Base-by-base conservation (phyloP, 345 rosid genomes). In the Cardiospermum halicacabum region DNA sequence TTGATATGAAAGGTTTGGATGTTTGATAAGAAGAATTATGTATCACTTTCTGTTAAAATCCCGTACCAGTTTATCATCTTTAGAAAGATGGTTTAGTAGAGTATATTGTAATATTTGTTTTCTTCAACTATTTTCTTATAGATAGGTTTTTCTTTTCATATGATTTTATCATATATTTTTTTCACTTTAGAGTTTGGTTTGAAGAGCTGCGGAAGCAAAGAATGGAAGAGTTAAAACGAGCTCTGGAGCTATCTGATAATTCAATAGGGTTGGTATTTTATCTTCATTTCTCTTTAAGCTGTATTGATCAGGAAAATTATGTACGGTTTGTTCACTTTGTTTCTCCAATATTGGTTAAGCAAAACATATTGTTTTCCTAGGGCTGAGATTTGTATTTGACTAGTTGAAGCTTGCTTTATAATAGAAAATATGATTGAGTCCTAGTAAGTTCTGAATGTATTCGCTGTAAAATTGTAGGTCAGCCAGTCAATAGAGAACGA, bases 181-280 rank as follows among this genome's bases (percentile, higher is more conserved):
- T 71, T 67, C n/a, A 53, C 56, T 21, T 56, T 68, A 89, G 97
- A 73, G 84, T 82, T 65, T 88, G 86, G 90, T 86, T 86, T 70
- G 97, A 88, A 70, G 98, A 93, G 77, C 78, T 93, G 53, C 79
- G 90, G 50, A 88, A 80, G 78, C 83, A 83, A 73, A 85, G 96
- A 55, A 81, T 89, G 72, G 78, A 70, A 26, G 97, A 89, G 78
- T 77, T 93, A 68, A 86, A 72, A 74, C 83, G 64, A 71, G 92
- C 94, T 56, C 66, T 93, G 31, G 87, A 84, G 45, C 67, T 58
- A 70, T 93, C 98, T 0, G 81, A 88, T 65, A 89, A 60, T 69
- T 88, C 96, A 0, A 93, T 93, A 64, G 92, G 93, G 96, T 92
- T 53, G 67, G 95, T 69, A 53, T 63, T 67, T 57, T 53, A 34